Percentiles rank a stretch among this genome's conserved stretches.
Conservation (phyloP, 306 rosid species). For the Fagus crenata region DNA sequence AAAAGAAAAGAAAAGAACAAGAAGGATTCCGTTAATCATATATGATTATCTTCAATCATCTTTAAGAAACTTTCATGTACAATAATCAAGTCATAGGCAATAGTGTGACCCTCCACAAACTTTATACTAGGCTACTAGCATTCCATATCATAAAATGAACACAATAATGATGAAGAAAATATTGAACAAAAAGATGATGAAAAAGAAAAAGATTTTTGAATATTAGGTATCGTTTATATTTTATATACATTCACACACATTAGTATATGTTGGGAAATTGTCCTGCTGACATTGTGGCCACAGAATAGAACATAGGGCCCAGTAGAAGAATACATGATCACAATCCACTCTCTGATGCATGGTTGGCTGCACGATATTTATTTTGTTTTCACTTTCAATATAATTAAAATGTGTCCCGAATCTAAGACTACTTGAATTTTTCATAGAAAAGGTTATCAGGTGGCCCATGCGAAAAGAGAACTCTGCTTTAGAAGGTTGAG, state of each 20-base stretch:
- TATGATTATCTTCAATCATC: slow-evolving; percentile 10
- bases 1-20: slow-evolving; percentile 7
- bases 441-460: slow-evolving; percentile 30
- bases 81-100: background rate
- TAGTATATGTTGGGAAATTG: background rate
- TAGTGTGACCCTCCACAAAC: slow-evolving; percentile 8
- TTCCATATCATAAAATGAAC: background rate
- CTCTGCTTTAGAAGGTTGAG: slow-evolving; percentile 43
- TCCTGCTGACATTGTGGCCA: background rate
- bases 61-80: slow-evolving; percentile 8
- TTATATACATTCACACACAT: background rate
- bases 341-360: slow-evolving; percentile 28
- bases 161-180: background rate
- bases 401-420: slow-evolving; percentile 30
- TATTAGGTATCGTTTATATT: background rate
- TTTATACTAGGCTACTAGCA: background rate
- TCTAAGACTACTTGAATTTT: slow-evolving; percentile 28
- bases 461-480: slow-evolving; percentile 33
- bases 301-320: background rate
- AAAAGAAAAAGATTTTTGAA: background rate
- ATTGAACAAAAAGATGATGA: background rate
- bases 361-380: slow-evolving; percentile 33
- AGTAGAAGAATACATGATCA: slow-evolving; percentile 17
- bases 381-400: slow-evolving; percentile 17
- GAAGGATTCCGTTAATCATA: slow-evolving; percentile 28